These are phyloP conservation scores for Aurinia saxatilis DNA, from an alignment of 345 rosid genomes.

Conservation along the genomic window DNA sequence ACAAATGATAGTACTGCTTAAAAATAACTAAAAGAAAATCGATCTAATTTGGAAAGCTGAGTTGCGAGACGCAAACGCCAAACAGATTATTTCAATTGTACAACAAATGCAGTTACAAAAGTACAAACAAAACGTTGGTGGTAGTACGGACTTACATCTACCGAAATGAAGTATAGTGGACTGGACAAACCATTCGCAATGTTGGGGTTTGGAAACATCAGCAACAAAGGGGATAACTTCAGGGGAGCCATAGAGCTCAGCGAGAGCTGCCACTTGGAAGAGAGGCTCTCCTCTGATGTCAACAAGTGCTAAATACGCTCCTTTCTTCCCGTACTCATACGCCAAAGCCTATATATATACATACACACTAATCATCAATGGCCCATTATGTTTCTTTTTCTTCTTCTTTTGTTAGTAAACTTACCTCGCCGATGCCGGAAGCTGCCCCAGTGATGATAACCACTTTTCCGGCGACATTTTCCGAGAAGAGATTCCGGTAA, in stretches of 20 bases:
- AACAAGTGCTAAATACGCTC: conserved; percentile 53
- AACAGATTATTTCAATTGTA: too few species aligned
- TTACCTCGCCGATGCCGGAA: conserved; percentile 66
- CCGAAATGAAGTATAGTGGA: conserved; percentile 41
- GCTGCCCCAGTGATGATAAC: conserved; percentile 60
- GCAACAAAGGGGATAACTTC: conserved; percentile 35
- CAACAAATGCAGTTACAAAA: too few species aligned
- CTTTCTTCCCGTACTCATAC: conserved; percentile 51
- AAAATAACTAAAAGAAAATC: too few species aligned
- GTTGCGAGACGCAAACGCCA: too few species aligned
- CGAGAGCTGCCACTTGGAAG: conserved; percentile 34
- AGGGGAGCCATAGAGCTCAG: conserved; percentile 42
- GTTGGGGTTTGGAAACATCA: conserved; percentile 51
- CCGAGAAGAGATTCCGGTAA: conserved; percentile 22
- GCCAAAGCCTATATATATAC: conserved; percentile 36
- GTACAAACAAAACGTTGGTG: too few species aligned
- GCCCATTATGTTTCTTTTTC: not conserved
- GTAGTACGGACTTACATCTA: conserved; percentile 39
- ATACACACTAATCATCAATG: not conserved
- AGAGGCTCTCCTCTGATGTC: conserved; percentile 42
- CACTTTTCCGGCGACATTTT: conserved; percentile 59
- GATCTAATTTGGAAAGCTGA: too few species aligned
- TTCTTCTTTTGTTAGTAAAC: not conserved
- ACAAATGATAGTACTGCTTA: too few species aligned
- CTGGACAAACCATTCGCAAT: conserved; percentile 39